Evolutionary conservation across 768 basidiomycete species (phyloP), one percentile per base, ranked within the genome.

Genomic region (Pisolithus marmoratus): DNA sequence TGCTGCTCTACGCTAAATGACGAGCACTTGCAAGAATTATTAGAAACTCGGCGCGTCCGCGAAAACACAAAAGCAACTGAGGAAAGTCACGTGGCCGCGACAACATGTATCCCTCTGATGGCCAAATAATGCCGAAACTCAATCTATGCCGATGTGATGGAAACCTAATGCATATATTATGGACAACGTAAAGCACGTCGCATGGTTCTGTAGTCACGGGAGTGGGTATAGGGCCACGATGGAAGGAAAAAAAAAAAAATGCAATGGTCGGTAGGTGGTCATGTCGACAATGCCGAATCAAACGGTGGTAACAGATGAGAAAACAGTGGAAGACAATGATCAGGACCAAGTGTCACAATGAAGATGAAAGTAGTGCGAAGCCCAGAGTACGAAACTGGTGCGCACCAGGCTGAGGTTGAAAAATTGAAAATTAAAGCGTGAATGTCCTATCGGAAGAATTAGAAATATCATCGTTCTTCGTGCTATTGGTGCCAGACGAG

Each of bases 401-500:
- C 40, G 54, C 53, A 50, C 46, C 43, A 27, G n/a, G 42, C 26
- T n/a, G 37, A 48, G 43, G 38, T 45, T 38, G 50, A 46, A 38
- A 45, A 48, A 50, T 46, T 4, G 8, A 7, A 29, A 29, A 51
- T n/a, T 51, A 49, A 51, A 59, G 63, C 54, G 63, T 56, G 54
- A 45, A 64, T 48, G 54, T 59, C 52, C 47, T 49, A 53, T 50
- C 53, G 48, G 50, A 50, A 36, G 38, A 27, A 54, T 44, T 37
- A 38, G 49, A 54, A 53, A 6, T 59, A 55, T 65, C 55, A 65
- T 53, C 58, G 43, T 20, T 45, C 60, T 79, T 78, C 52, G 74
- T 57, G 59, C 72, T 77, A 58, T 72, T 72, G 55, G 74, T 78
- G 55, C 72, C 67, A 51, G 63, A 62, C 37, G 80, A 77, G 56